Conservation (phyloP, 768 basidiomycete genomes). For the Russula griseocarnosa region DNA sequence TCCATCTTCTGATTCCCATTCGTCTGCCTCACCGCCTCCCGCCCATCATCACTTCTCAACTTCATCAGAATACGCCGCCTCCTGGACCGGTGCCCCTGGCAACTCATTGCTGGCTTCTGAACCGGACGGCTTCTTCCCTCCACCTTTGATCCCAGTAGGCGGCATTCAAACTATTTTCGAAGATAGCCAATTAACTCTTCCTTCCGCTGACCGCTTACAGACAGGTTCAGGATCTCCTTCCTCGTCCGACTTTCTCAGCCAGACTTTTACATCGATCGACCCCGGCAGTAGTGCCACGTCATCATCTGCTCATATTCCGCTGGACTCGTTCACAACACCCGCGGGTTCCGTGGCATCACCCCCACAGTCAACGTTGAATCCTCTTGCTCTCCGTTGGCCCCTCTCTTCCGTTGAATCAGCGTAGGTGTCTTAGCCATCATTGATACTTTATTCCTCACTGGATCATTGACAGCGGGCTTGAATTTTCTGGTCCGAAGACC, state of each 20-base stretch:
- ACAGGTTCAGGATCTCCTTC: conserved; percentile 7
- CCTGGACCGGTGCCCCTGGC: conserved; percentile 17
- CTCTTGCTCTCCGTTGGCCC: conserved; percentile 28
- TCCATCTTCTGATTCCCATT: conserved; percentile 27
- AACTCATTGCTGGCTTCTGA: conserved; percentile 13
- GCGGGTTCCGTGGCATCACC: conserved; percentile 4
- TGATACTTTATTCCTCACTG: conserved; percentile 17
- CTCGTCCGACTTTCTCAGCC: conserved; percentile 23
- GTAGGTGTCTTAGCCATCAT: conserved; percentile 11
- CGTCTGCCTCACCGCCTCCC: conserved; percentile 21
- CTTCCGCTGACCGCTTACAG: conserved; percentile 10
- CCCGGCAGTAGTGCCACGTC: conserved; percentile 10
- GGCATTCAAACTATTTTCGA: conserved; percentile 16
- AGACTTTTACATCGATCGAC: conserved; percentile 9
- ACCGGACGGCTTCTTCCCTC: conserved; percentile 14
- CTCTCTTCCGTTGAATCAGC: conserved; percentile 23
- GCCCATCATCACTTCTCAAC: conserved; percentile 14
- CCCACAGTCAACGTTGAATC: conserved; percentile 13
- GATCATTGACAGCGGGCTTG: conserved; percentile 16
- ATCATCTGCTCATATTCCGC: conserved; percentile 7
- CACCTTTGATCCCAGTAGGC: conserved; percentile 14
- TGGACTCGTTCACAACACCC: conserved; percentile 3
- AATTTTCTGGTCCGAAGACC: conserved; percentile 27
- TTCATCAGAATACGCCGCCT: conserved; percentile 16
- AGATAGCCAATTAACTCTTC: not conserved